These are phyloP conservation scores for Penicillium dipodomyicola DNA, from an alignment of 495 filamentous ascomycete genomes.

Conservation along the genomic window DNA sequence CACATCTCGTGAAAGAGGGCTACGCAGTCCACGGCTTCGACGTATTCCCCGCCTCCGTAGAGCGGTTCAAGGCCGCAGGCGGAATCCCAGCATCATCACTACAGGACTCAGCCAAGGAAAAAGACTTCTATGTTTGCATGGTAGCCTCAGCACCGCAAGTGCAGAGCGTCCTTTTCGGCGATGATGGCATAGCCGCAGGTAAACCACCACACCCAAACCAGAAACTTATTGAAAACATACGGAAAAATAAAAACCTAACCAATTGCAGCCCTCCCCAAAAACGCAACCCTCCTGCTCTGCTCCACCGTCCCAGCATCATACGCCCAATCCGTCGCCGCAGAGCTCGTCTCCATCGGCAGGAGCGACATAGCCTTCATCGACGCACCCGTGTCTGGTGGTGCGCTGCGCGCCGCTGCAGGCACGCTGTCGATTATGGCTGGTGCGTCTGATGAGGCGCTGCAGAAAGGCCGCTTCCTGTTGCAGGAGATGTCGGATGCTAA, in stretches of 20 bases:
- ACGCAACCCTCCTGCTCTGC: slow-evolving; percentile 65
- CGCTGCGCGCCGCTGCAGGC: slow-evolving; percentile 67
- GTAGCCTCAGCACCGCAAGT: slow-evolving; percentile 74
- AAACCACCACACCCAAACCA: neutral
- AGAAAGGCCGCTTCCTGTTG: slow-evolving; percentile 58
- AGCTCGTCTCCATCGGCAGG: slow-evolving; percentile 53
- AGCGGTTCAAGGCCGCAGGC: slow-evolving; percentile 64
- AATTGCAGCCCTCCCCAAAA: slow-evolving; percentile 46
- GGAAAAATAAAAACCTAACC: neutral
- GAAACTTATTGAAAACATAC: neutral
- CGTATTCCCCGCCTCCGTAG: slow-evolving; percentile 69
- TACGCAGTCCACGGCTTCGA: slow-evolving; percentile 74
- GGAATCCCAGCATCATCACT: slow-evolving; percentile 61
- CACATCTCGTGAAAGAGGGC: slow-evolving; percentile 66
- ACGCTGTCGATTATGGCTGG: slow-evolving; percentile 81
- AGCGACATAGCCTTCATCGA: slow-evolving; percentile 69
- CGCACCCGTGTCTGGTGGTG: slow-evolving; percentile 75
- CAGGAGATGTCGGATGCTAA: slow-evolving; percentile 56
- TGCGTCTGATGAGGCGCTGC: slow-evolving; percentile 55
- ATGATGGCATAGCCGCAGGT: slow-evolving; percentile 53
- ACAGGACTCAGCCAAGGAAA: slow-evolving; percentile 59
- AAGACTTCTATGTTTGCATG: slow-evolving; percentile 69
- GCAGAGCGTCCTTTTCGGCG: slow-evolving; percentile 61
- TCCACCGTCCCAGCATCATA: slow-evolving; percentile 73
- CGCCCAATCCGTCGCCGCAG: slow-evolving; percentile 55